phyloP scores from a whole-genome alignment of 257 asterid genomes.

The Solanum acaule region DNA sequence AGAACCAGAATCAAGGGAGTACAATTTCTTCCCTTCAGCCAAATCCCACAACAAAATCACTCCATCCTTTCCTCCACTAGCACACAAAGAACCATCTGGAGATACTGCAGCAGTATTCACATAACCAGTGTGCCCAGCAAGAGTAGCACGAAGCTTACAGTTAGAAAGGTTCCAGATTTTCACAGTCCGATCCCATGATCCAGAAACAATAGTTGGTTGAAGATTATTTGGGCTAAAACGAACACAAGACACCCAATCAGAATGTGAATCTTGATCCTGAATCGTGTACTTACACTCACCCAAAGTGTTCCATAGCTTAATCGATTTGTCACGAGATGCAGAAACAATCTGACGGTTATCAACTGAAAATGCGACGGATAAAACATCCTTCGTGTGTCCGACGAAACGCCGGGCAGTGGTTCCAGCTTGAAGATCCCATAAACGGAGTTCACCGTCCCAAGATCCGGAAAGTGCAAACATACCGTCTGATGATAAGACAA shows the following conservation, averaged over 20 bases:
- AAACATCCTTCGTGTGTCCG: constrained; percentile 80
- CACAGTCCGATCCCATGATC: constrained; percentile 61
- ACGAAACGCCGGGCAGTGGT: constrained; percentile 70
- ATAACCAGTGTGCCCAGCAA: constrained; percentile 12
- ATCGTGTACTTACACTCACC: constrained; percentile 59
- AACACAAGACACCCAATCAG: constrained; percentile 71
- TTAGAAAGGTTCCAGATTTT: constrained; percentile 63
- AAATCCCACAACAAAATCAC: constrained; percentile 52
- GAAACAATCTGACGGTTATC: constrained; percentile 14
- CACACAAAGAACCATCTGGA: constrained; percentile 16
- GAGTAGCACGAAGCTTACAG: constrained; percentile 34
- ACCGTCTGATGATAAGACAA: constrained; percentile 79
- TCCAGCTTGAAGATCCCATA: constrained; percentile 74
- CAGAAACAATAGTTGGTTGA: constrained; percentile 59
- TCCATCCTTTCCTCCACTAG: constrained; percentile 15
- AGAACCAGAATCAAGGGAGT: not conserved
- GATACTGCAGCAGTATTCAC: constrained; percentile 14
- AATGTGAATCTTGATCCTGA: constrained; percentile 45
- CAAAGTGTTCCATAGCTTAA: constrained; percentile 20
- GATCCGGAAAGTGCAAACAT: constrained; percentile 85
- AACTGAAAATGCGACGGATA: constrained; percentile 69
- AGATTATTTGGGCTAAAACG: constrained; percentile 47
- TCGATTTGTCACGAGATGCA: constrained; percentile 11
- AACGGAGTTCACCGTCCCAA: constrained; percentile 88
- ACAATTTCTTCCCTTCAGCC: constrained; percentile 1